phyloP scores from a whole-genome alignment of 2,329 filamentous ascomycete species.

The Aspergillus fumigatiaffinis region DNA sequence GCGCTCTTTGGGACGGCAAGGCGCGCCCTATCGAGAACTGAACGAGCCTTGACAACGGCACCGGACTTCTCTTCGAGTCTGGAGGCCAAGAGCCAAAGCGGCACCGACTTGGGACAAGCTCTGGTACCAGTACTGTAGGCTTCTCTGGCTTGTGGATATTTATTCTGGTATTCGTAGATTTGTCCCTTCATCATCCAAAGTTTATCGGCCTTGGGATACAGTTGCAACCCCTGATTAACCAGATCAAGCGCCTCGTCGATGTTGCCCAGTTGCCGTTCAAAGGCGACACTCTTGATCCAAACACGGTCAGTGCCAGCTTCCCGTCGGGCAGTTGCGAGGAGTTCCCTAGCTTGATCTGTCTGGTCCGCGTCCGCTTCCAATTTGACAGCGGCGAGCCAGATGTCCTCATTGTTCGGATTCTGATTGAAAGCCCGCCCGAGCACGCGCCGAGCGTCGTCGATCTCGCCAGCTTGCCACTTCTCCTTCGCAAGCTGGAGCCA shows the following conservation, averaged over 20 bases:
- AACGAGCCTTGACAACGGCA: conserved; percentile 84
- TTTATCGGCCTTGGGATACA: conserved; percentile 82
- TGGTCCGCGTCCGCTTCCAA: conserved; percentile 88
- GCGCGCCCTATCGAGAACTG: conserved; percentile 85
- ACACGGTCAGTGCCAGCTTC: conserved; percentile 93
- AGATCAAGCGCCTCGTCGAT: conserved; percentile 79
- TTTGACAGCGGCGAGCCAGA: conserved; percentile 95
- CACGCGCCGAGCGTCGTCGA: conserved; percentile 80
- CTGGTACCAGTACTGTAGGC: conserved; percentile 86
- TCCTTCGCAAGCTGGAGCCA: conserved; percentile 97
- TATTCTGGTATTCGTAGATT: conserved; percentile 82
- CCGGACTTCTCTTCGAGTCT: conserved; percentile 83
- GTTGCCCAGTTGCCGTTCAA: conserved; percentile 81
- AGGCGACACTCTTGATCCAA: conserved; percentile 93
- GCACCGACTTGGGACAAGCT: conserved; percentile 75
- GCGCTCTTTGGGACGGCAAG: conserved; percentile 81
- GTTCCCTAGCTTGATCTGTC: conserved; percentile 72
- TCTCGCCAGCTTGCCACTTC: conserved; percentile 83
- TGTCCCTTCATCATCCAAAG: conserved; percentile 99
- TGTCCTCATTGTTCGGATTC: conserved; percentile 95
- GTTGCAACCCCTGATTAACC: conserved; percentile 77
- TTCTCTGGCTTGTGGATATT: conserved; percentile 79
- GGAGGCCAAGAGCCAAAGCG: conserved; percentile 85
- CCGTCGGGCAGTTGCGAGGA: conserved; percentile 76
- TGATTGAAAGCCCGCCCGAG: conserved; percentile 88